These are phyloP conservation scores for Inga laurina DNA, from an alignment of 306 rosid genomes.

Conservation along the genomic window DNA sequence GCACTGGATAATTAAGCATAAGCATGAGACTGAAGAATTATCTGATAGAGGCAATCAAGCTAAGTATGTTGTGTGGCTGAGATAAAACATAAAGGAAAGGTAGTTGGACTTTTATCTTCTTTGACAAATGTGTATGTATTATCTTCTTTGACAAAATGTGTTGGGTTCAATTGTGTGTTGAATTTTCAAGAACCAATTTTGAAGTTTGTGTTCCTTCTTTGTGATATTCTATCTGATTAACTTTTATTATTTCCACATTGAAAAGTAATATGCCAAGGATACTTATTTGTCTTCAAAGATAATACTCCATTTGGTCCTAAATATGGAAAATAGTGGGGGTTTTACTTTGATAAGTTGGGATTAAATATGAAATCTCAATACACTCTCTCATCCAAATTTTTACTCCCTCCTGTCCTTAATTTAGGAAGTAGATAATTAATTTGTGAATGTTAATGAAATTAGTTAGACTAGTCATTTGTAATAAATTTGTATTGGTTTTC, in stretches of 20 bases:
- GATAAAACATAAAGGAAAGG: neutral
- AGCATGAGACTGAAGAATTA: slow-evolving; percentile 11
- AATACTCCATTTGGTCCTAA: no score
- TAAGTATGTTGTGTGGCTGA: slow-evolving; percentile 9
- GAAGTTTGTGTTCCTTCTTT: neutral
- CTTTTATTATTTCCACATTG: neutral
- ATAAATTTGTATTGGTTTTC: no score
- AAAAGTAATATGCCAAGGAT: neutral
- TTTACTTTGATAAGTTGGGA: no score
- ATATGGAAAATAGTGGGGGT: no score
- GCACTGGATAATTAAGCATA: slow-evolving; percentile 28
- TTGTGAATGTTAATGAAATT: no score
- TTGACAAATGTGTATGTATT: slow-evolving; percentile 12
- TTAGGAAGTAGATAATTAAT: no score
- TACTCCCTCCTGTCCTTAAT: no score
- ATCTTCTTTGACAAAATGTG: slow-evolving; percentile 24
- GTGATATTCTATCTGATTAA: neutral
- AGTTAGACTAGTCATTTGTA: no score
- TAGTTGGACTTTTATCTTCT: slow-evolving; percentile 11
- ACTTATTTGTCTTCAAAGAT: neutral
- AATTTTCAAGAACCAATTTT: slow-evolving; percentile 11
- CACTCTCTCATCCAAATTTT: no score
- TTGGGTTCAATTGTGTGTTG: neutral
- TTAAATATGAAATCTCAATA: no score
- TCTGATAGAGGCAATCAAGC: slow-evolving; percentile 1